Evolutionary conservation across 441 rosid species (phyloP), one percentile per base, ranked within the genome.

Genomic region (Gossypium gossypioides): DNA sequence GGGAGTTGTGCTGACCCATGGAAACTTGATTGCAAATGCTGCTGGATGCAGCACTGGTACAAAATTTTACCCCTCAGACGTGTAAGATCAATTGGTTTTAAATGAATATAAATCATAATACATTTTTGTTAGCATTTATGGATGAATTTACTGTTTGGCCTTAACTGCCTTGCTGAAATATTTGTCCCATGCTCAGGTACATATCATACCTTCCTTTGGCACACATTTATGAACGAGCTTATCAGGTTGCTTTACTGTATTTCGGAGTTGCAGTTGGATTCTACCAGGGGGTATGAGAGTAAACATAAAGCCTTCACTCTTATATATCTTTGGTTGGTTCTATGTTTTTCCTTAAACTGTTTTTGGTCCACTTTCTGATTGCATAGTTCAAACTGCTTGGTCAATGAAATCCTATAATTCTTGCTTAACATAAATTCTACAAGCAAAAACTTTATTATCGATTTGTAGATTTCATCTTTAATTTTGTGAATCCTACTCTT

Each of bases 141-240:
- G 51, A 76, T 76, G 71, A 68, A 55, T 9, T 55, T 59, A 21
- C 19, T 62, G 48, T 22, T 78, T 75, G n/a, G 60, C 24, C 57
- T 65, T 61, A 57, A 55, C 40, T 42, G 9, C 21, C 46, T 55
- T 74, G 71, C 69, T 77, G 72, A 59, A 79, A 68, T 70, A 34
- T 56, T 75, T 58, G 80, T 52, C 72, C 77, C 27, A 69, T 76
- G 75, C 40, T 55, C 94, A 96, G 99, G 50, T 91, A 85, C 80
- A 93, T 96, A 79, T 96, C 98, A 55, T 96, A 96, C 82, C 95
- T 96, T 83, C 99, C 99, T 2, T 81, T 93, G 85, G 98, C 99
- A 69, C 99, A 96, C 86, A 96, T 96, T 68, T 96, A 89, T 68
- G 99, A 96, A 84, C 86, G 99, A 54, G 90, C 80, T 65, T 91